phyloP scores from a whole-genome alignment of 768 basidiomycete genomes.

The Royoungia palumana region DNA sequence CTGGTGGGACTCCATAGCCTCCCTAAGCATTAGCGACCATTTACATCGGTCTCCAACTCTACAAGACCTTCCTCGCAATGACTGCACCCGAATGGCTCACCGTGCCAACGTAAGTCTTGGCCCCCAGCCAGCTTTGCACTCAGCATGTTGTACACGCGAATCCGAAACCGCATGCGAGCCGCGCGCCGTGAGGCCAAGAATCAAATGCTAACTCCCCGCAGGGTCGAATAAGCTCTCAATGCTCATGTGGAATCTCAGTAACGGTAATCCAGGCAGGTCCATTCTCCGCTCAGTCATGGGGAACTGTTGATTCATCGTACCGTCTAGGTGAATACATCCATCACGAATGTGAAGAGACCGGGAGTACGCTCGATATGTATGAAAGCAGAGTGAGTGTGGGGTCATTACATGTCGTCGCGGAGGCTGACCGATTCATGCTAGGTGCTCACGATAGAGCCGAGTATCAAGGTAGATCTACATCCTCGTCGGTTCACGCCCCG shows the following conservation, averaged over 20 bases:
- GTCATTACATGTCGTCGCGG: not conserved
- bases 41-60: constrained; percentile 13
- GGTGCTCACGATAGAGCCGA: constrained; percentile 38
- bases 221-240: constrained; percentile 43
- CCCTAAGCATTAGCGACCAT: constrained; percentile 15
- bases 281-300: too few relatives aligned
- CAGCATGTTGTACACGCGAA: constrained; percentile 39
- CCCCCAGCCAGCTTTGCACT: constrained; percentile 19
- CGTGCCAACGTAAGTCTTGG: constrained; percentile 19
- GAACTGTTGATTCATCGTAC: not conserved
- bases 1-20: constrained; percentile 28
- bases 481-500: not conserved
- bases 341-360: constrained; percentile 14
- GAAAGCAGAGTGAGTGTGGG: constrained; percentile 26
- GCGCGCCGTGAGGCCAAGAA: constrained; percentile 41
- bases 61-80: not conserved
- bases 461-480: constrained; percentile 34
- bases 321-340: constrained; percentile 12
- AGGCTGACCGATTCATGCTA: constrained; percentile 8
- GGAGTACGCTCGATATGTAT: constrained; percentile 27
- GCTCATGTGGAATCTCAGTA: constrained; percentile 37
- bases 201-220: constrained; percentile 39
- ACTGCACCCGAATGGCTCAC: constrained; percentile 11
- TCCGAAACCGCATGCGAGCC: constrained; percentile 43
- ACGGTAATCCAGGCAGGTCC: constrained; percentile 49